phyloP scores from a whole-genome alignment of 352 stramenopile genomes.

The Phytopythium montanum region DNA sequence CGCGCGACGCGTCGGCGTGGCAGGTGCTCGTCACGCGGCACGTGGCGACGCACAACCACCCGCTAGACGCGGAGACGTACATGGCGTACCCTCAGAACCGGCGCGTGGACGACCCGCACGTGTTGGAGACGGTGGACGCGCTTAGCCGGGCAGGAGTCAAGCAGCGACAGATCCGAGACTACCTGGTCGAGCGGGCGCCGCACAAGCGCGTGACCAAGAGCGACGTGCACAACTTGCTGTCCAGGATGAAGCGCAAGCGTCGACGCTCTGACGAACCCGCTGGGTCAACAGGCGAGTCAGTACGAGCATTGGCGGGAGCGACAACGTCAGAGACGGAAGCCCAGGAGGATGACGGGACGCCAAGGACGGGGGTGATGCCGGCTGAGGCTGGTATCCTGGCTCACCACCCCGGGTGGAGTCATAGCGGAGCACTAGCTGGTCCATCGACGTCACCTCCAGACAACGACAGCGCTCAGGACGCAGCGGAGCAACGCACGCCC shows the following conservation, averaged over 20 bases:
- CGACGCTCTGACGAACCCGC: background rate
- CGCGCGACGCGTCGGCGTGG: constrained; percentile 5
- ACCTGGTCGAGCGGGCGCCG: constrained; percentile 8
- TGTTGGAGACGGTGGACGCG: constrained; percentile 15
- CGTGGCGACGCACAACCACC: constrained; percentile 12
- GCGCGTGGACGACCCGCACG: constrained; percentile 12
- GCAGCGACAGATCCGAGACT: constrained; percentile 12
- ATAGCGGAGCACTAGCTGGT: background rate
- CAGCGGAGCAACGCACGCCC: background rate
- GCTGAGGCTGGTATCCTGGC: too few species aligned
- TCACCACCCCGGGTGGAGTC: too few species aligned
- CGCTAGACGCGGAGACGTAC: constrained; percentile 11
- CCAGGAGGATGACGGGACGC: background rate
- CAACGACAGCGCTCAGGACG: background rate
- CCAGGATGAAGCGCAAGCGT: constrained; percentile 9
- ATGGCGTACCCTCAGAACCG: constrained; percentile 13
- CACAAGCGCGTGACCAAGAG: constrained; percentile 11
- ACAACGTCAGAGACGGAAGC: too few species aligned
- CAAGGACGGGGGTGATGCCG: too few species aligned
- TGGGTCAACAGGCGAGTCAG: background rate
- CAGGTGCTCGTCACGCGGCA: constrained; percentile 16
- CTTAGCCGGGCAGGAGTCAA: constrained; percentile 11
- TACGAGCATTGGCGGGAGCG: too few species aligned
- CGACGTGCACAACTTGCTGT: constrained; percentile 15
- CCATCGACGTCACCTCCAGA: background rate